Base-by-base conservation (phyloP, 345 rosid species). In the Boechera divaricarpa region DNA sequence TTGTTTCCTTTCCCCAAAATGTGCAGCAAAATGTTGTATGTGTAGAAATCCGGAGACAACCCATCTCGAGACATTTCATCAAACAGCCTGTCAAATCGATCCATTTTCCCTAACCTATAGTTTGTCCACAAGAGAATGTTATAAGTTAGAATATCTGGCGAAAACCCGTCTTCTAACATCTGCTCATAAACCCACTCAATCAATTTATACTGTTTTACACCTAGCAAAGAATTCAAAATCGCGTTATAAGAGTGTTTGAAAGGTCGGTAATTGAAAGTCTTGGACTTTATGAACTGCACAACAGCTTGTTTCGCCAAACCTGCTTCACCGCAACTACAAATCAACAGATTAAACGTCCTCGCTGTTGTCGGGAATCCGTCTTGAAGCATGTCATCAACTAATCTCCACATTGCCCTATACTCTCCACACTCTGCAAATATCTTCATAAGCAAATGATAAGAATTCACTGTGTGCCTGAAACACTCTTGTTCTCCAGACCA, bases 331-430 rank as follows among this genome's bases (percentile, higher is more conserved):
- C 95, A 92, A 1, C 90, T 80, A 70, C 93, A 85, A n/a, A 94
- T 92, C 82, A 94, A 81, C 52, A 90, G 82, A 76, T 92, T 92
- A 78, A 94, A 90, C 9, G 93, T 94, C 73, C 87, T 84, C 3
- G 97, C 96, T 5, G 98, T 90, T 12, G 86, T 82, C 35, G 89
- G 90, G 54, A 83, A 82, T 2, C 97, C 90, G 7, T 88, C 90
- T 73, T 88, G 83, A 32, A 82, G 81, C 98, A 92, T 94, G 82
- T 92, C 97, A 79, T 92, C 97, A 2, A 85, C 87, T 48, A 92
- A 78, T 76, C 93, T 88, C 96, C 97, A 89, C 93, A 94, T 94
- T 64, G 97, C 92, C 91, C 82, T 89, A 69, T 77, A 89, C 84
- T 90, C 97, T 12, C 86, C 92, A 60, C 95, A 87, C 16, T 87